Evolutionary conservation across 345 rosid species (phyloP).

Genomic region (Linum usitatissimum): DNA sequence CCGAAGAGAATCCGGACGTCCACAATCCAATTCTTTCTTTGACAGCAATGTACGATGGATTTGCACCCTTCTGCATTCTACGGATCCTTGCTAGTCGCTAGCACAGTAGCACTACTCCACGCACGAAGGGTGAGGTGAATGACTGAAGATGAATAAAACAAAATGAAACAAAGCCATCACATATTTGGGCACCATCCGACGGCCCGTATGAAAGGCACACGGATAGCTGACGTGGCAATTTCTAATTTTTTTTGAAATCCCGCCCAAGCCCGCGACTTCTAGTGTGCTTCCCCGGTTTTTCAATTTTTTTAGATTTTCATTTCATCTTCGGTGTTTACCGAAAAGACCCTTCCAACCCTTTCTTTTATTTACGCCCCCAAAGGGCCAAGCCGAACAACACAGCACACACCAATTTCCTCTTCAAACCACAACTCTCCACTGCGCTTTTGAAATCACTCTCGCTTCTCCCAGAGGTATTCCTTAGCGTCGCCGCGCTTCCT

Average conservation of each 20-base stretch:
- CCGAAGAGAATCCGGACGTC: too few species aligned
- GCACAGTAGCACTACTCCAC: too few species aligned
- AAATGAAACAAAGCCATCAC: neutral
- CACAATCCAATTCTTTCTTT: too few species aligned
- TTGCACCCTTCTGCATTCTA: too few species aligned
- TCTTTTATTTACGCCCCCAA: conserved; percentile 8
- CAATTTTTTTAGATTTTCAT: neutral
- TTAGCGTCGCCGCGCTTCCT: conserved; percentile 11
- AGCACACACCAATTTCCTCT: neutral
- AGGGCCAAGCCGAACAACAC: too few species aligned
- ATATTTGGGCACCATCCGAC: neutral
- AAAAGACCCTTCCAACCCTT: conserved; percentile 15
- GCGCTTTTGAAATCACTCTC: neutral
- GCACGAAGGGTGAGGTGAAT: too few species aligned
- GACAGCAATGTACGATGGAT: too few species aligned
- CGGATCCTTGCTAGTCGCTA: too few species aligned
- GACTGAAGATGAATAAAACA: too few species aligned
- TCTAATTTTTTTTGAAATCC: conserved; percentile 31
- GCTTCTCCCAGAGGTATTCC: conserved; percentile 17
- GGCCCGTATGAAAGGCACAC: conserved; percentile 10
- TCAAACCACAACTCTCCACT: neutral
- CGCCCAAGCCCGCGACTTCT: conserved; percentile 37
- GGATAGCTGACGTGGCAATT: conserved; percentile 34
- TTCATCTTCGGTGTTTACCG: conserved; percentile 7
- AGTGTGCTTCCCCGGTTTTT: conserved; percentile 9